Conservation (phyloP, 768 basidiomycete genomes). For the Amanita thiersii region DNA sequence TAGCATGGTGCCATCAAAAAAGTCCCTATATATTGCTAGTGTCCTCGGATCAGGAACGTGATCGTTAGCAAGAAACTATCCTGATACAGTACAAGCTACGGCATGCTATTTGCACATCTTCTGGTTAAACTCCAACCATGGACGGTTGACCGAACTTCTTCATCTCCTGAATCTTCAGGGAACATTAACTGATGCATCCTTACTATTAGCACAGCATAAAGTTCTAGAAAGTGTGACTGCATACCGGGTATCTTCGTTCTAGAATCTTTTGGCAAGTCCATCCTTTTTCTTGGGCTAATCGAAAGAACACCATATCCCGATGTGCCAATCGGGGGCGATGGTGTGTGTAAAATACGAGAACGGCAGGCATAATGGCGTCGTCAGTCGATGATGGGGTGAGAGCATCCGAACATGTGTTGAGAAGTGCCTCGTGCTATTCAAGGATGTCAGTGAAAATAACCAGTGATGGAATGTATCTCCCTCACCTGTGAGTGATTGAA, state of each 20-base stretch:
- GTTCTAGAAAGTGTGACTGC: too few relatives aligned
- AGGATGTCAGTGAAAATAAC: neutral
- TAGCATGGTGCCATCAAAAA: too few relatives aligned
- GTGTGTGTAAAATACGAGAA: constrained; percentile 86
- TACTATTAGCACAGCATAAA: neutral
- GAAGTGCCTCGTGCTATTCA: constrained; percentile 68
- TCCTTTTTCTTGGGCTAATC: constrained; percentile 46
- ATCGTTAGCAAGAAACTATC: too few relatives aligned
- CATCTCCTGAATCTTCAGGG: constrained; percentile 77
- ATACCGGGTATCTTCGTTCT: constrained; percentile 53
- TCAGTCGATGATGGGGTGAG: constrained; percentile 14
- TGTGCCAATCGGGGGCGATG: constrained; percentile 81
- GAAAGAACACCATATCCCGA: constrained; percentile 79
- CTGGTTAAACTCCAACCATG: constrained; percentile 68
- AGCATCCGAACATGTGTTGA: constrained; percentile 59
- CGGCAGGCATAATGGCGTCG: constrained; percentile 14
- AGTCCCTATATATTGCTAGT: too few relatives aligned
- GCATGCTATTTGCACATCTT: too few relatives aligned
- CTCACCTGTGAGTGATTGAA: constrained; percentile 90
- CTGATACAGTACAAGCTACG: too few relatives aligned
- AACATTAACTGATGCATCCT: constrained; percentile 67
- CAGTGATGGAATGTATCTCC: neutral
- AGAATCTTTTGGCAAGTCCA: constrained; percentile 73
- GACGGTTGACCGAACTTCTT: constrained; percentile 69
- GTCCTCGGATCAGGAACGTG: too few relatives aligned